These are phyloP conservation scores for Microcos paniculata DNA, from an alignment of 345 rosid species.

Conservation along the genomic window DNA sequence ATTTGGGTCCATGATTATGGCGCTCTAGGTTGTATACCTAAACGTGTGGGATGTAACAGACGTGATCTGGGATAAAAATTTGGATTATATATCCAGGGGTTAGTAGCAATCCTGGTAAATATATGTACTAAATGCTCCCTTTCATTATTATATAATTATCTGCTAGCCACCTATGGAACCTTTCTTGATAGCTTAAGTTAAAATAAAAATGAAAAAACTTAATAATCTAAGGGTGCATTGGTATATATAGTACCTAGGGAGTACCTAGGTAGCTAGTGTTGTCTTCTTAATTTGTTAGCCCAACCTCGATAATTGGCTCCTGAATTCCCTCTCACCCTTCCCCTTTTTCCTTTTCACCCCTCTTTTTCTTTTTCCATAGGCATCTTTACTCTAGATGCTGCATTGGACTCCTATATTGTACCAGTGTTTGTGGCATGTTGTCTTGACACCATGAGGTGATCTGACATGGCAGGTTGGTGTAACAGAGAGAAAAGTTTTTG, in stretches of 20 bases:
- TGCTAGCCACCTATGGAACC: too few species aligned
- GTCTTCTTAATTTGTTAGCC: neutral
- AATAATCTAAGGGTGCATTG: too few species aligned
- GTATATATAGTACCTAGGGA: too few species aligned
- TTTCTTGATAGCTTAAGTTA: neutral
- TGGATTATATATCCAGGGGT: too few species aligned
- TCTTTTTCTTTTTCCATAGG: neutral
- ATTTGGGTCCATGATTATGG: too few species aligned
- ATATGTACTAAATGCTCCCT: too few species aligned
- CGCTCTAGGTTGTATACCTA: too few species aligned
- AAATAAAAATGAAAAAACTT: neutral
- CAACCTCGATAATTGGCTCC: neutral
- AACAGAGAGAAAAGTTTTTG: neutral
- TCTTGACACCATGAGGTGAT: neutral
- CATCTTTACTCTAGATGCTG: neutral
- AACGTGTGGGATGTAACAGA: too few species aligned
- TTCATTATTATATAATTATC: too few species aligned
- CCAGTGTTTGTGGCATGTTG: neutral
- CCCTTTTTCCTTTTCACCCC: neutral
- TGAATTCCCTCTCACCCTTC: neutral
- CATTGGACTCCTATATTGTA: neutral
- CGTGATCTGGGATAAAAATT: too few species aligned
- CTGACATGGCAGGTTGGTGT: neutral
- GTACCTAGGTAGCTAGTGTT: too few species aligned
- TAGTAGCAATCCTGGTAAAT: too few species aligned